Base-by-base conservation (phyloP, 495 filamentous ascomycete genomes). In the Letharia lupina region DNA sequence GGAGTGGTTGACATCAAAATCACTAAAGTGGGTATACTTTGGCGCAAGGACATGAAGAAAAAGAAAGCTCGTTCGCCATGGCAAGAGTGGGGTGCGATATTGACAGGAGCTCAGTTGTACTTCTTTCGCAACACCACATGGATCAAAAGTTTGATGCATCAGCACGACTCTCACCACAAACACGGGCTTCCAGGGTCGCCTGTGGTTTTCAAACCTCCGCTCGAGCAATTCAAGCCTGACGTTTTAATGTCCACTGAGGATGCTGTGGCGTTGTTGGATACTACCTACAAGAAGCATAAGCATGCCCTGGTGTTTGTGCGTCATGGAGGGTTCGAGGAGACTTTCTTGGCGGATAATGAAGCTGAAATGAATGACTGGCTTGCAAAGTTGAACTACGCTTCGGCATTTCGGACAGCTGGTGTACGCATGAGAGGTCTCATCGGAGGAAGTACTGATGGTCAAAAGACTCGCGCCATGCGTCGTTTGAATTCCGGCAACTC, bases 1-100 rank as follows among this genome's bases (percentile, higher is more conserved):
- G 94, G 94, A 15, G 87, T 99, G 66, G 93, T 98, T 15, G 93
- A 98, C 74, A 96, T 99, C 71, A 96, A 95, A 70, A 88, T 98
- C 40, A 95, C 93, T 61, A 99, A 98, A 75, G 93, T 99, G 62
- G 94, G 94, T 6, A 77, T 96, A 18, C 76, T 99, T 44, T 99
- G 95, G 94, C 87, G 94, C 20, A 99, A 99, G 74, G 92, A 96
- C 63, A 78, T 84, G 15, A 97, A 96, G 75, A 96, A 90, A 77
- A 97, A 96, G 81, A 91, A 91, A 75, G 88, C 91, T 0, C 83
- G 95, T 44, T 96, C 92, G 2, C 95, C 94, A 1, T 99, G 94
- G 94, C 91, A 96, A 70, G 94, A 98, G 78, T 99, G 94, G 94
- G 94, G 94, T 58, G 93, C 92, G 42, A 85, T 99, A 57, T 81